A percentile compares a stretch with the other conserved stretches of the same genome.
phyloP scores from a whole-genome alignment of 1,284 basidiomycete genomes.

The Athelia psychrophila region DNA sequence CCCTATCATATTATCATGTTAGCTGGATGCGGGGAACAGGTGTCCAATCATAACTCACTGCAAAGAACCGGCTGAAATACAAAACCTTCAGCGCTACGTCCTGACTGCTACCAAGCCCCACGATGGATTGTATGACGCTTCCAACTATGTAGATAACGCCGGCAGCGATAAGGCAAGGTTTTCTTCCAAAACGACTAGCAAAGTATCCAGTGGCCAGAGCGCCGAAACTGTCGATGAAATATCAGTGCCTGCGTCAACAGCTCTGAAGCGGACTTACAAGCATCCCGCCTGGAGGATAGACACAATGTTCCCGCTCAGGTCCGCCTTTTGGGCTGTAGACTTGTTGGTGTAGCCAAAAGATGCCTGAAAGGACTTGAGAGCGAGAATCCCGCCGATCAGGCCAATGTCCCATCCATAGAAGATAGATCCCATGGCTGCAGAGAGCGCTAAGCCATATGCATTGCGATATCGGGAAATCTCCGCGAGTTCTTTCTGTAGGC shows the following conservation, averaged over 20 bases:
- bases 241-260: too few species aligned
- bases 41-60: conserved; percentile 22
- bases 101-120: conserved; percentile 38
- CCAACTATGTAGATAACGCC: conserved; percentile 56
- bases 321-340: conserved; percentile 30
- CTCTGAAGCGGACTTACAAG: conserved; percentile 45
- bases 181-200: conserved; percentile 42
- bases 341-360: conserved; percentile 43
- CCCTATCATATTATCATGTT: too few species aligned
- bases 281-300: conserved; percentile 55
- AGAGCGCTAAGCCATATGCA: conserved; percentile 41
- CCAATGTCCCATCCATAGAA: conserved; percentile 39
- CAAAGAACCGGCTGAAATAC: conserved; percentile 47
- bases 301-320: conserved; percentile 53
- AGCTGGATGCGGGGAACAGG: too few species aligned
- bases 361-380: conserved; percentile 40
- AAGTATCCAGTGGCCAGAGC: conserved; percentile 39
- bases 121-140: conserved; percentile 47
- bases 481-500: conserved; percentile 19
- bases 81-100: conserved; percentile 37
- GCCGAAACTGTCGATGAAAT: conserved; percentile 44
- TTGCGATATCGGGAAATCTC: conserved; percentile 34
- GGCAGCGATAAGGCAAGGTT: conserved; percentile 43
- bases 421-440: conserved; percentile 45
- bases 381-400: conserved; percentile 46